Evolutionary conservation across 208 protist genomes (phyloP).

Genomic region (Acanthamoeba triangularis): DNA sequence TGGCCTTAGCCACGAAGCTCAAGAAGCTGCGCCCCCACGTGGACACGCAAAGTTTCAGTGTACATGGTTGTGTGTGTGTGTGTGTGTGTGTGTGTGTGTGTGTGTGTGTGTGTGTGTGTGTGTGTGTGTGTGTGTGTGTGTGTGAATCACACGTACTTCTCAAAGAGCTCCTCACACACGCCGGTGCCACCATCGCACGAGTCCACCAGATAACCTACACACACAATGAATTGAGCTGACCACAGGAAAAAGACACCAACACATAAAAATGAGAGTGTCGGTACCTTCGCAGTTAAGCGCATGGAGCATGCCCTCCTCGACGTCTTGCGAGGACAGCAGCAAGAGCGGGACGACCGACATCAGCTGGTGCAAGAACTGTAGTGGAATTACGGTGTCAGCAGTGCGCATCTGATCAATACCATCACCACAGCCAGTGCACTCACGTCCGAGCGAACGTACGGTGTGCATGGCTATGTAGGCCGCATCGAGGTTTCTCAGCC

Average conservation of each 20-base stretch:
- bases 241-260: not conserved
- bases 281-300: slow-evolving; percentile 1
- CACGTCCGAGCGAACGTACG: not conserved
- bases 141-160: no score
- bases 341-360: slow-evolving; percentile 27
- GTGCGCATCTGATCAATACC: not conserved
- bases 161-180: slow-evolving; percentile 29
- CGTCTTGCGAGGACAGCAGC: not conserved
- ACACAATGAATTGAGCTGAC: no score
- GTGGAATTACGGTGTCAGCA: not conserved
- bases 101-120: no score
- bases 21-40: not conserved
- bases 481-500: not conserved
- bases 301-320: not conserved
- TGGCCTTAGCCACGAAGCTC: slow-evolving; percentile 24
- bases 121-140: no score
- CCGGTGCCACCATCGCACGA: slow-evolving; percentile 23
- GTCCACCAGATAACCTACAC: slow-evolving; percentile 7
- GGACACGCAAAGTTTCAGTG: no score
- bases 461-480: slow-evolving; percentile 23
- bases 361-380: slow-evolving; percentile 38
- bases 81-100: no score
- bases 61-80: no score
- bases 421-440: not conserved
- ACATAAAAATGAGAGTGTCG: no score